Evolutionary conservation across 768 basidiomycete genomes (phyloP).

Genomic region (Astraeus odoratus): DNA sequence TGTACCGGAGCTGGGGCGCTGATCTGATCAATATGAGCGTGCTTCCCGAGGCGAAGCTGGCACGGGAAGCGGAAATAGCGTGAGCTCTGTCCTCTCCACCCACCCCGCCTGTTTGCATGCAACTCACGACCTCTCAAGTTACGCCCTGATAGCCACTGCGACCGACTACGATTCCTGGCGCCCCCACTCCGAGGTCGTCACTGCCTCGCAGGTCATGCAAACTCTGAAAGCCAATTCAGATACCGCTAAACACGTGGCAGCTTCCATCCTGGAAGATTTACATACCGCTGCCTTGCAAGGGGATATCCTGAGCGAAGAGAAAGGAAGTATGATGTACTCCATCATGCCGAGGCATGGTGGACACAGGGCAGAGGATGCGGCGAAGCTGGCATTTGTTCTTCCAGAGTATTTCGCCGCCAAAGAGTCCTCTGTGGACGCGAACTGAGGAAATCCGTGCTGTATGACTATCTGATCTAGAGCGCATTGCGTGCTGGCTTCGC

Average conservation of each 20-base stretch:
- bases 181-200: slow-evolving; percentile 71
- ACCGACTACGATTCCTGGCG: slow-evolving; percentile 98
- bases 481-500: too few species aligned
- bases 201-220: slow-evolving; percentile 85
- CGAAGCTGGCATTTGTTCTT: slow-evolving; percentile 69
- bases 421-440: too few species aligned
- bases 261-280: slow-evolving; percentile 61
- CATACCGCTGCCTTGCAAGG: slow-evolving; percentile 50
- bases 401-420: slow-evolving; percentile 79
- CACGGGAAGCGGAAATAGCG: too few species aligned
- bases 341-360: slow-evolving; percentile 67
- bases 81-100: too few species aligned
- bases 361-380: slow-evolving; percentile 50
- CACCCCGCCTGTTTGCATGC: too few species aligned
- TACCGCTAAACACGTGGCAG: slow-evolving; percentile 74
- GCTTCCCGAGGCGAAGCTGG: too few species aligned
- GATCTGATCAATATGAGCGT: too few species aligned
- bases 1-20: too few species aligned
- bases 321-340: slow-evolving; percentile 77
- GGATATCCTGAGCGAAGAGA: slow-evolving; percentile 57
- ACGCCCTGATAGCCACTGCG: slow-evolving; percentile 82
- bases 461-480: too few species aligned
- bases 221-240: slow-evolving; percentile 82
- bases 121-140: too few species aligned
- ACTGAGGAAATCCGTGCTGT: too few species aligned